Evolutionary conservation across 2,329 filamentous ascomycete genomes (phyloP), one percentile per base, ranked within the genome.

Genomic region (Xenosphaeropsis pyriputrescens): DNA sequence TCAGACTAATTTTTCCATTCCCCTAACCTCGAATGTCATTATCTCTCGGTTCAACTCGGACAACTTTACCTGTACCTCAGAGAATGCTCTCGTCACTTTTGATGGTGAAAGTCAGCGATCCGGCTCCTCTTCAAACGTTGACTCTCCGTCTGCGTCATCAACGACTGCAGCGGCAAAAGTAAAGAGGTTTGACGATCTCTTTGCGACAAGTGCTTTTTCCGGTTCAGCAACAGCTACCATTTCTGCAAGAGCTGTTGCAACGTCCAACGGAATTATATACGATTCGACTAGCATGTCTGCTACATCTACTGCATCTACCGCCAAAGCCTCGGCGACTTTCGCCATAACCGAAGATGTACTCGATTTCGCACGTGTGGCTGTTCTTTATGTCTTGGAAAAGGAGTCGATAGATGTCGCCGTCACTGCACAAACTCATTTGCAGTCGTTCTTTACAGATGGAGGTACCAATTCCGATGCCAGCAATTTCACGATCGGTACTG

Each of bases 21-120:
- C 83, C 0, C 69, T 98, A 1, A 74, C 81, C 33, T 67, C 72
- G 4, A 72, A 72, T 1, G 68, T 68, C 6, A 72, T 96, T 37
- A 61, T 94, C 39, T 75, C 78, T 2, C 72, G 85, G 35, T 84
- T 96, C 57, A 89, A 81, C 50, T 61, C 68, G 5, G 72, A 71
- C 22, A 80, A 80, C 45, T 64, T 94, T 13, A 86, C 82, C 39
- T 98, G 91, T 57, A 74, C 75, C 7, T 75, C 79, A 0, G 81
- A 95, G 55, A 96, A 96, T 50, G 79, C 85, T 0, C 67, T 98
- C 4, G 79, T 96, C 13, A 85, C 83, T 0, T 93, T 95, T 56
- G 72, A 83, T 47, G 79, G 78, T 4, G 40, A 48, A 29, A 42
- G 54, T 29, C 36, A 40, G 31, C 40, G 48, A 12, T 14, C 37